Evolutionary conservation across 495 filamentous ascomycete species (phyloP).

Genomic region (Glarea lozoyensis): DNA sequence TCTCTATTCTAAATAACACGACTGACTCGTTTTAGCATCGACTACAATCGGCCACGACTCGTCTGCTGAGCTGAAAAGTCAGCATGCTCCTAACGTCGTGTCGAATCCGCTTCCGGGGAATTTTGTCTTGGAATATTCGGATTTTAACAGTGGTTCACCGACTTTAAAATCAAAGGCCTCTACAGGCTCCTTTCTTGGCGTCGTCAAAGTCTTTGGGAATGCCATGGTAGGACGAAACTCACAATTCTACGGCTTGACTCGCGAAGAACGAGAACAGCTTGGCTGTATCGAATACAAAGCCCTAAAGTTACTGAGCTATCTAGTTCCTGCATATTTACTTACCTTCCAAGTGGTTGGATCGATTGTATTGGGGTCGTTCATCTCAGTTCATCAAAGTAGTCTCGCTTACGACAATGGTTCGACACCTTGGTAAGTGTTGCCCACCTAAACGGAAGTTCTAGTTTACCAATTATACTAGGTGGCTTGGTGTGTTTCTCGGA

Average conservation of each 20-base stretch:
- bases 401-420: constrained; percentile 56
- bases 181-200: too few species aligned
- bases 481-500: constrained; percentile 63
- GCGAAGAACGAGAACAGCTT: constrained; percentile 59
- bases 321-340: constrained; percentile 72
- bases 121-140: neutral
- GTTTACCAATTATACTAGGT: constrained; percentile 31
- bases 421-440: constrained; percentile 43
- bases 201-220: too few species aligned
- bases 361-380: constrained; percentile 64
- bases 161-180: too few species aligned
- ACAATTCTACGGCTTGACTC: constrained; percentile 60
- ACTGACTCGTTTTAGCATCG: too few species aligned
- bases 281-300: constrained; percentile 77
- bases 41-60: too few species aligned
- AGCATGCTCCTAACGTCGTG: neutral
- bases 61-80: neutral
- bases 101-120: constrained; percentile 7
- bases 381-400: constrained; percentile 50
- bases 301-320: constrained; percentile 55
- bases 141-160: constrained; percentile 11
- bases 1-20: too few species aligned
- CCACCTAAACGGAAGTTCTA: neutral
- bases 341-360: constrained; percentile 63
- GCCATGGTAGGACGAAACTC: constrained; percentile 55